Conservation (phyloP, 345 rosid species). For the Raphanus raphanistrum region DNA sequence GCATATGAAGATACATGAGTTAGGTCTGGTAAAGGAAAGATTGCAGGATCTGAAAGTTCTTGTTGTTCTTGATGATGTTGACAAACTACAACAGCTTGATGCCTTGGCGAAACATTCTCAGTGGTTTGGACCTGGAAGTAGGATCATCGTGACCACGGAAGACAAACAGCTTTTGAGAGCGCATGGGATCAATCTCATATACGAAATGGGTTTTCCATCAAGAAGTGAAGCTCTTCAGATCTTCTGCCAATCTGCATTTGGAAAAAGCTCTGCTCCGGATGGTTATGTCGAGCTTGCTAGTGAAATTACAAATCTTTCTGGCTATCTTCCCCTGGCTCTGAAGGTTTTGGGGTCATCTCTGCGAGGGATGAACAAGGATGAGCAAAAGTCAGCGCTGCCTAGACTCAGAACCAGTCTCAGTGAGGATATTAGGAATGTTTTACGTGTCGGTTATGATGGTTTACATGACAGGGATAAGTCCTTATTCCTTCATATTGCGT, state of each 20-base stretch:
- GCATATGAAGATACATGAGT: conserved; percentile 26
- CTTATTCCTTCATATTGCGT: neutral
- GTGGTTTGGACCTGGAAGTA: neutral
- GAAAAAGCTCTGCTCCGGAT: neutral
- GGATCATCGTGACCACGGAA: neutral
- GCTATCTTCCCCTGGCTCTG: neutral
- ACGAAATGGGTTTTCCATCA: neutral
- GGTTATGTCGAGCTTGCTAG: neutral
- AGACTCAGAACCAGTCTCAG: neutral
- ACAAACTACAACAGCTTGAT: neutral
- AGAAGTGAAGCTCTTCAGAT: neutral
- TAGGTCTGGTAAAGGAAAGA: conserved; percentile 17
- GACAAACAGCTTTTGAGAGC: neutral
- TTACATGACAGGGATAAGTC: neutral
- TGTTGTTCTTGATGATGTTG: neutral
- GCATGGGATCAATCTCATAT: neutral
- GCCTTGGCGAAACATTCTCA: neutral
- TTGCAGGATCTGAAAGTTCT: conserved; percentile 15
- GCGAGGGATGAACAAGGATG: neutral
- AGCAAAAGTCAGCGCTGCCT: neutral
- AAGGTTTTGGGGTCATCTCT: neutral
- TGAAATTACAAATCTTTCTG: neutral
- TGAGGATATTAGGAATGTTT: neutral
- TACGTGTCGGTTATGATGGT: neutral
- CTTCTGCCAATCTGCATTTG: neutral